Percentiles rank a stretch among this genome's conserved stretches.
Evolutionary conservation across 1,284 basidiomycete genomes (phyloP).

Genomic region (Apiotrichum domesticum): DNA sequence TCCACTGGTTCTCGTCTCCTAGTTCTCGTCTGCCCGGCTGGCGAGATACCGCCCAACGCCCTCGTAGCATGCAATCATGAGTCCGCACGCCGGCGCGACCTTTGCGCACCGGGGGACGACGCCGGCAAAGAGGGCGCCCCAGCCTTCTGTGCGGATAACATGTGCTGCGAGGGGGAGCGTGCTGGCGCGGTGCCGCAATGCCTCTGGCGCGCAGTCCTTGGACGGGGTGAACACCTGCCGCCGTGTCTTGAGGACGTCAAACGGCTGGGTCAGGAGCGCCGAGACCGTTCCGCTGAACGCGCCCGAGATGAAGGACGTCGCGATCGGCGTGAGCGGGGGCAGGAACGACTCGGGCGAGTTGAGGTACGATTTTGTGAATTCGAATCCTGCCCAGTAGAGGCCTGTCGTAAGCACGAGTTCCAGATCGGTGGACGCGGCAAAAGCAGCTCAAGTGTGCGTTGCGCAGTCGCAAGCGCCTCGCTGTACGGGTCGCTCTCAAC

Average conservation of each 20-base stretch:
- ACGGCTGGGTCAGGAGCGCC: conserved; percentile 86
- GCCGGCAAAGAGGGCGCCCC: conserved; percentile 73
- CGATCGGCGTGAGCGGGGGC: conserved; percentile 31
- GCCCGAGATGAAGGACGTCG: conserved; percentile 42
- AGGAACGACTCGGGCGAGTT: conserved; percentile 26
- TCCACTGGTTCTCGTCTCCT: neutral
- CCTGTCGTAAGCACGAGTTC: conserved; percentile 17
- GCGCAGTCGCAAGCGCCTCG: no score
- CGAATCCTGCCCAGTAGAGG: conserved; percentile 47
- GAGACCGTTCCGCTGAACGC: conserved; percentile 54
- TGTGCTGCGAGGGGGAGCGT: conserved; percentile 61
- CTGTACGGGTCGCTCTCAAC: no score
- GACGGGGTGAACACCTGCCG: conserved; percentile 64
- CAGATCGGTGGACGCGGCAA: no score
- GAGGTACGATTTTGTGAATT: conserved; percentile 40
- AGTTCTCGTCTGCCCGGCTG: conserved; percentile 10
- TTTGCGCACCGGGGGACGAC: conserved; percentile 83
- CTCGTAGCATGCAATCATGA: conserved; percentile 83
- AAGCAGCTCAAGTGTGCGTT: no score
- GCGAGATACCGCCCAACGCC: conserved; percentile 51
- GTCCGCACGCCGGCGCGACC: conserved; percentile 95
- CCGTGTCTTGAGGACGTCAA: conserved; percentile 93
- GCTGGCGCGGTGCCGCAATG: conserved; percentile 33
- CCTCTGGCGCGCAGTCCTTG: conserved; percentile 51
- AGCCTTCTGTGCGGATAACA: conserved; percentile 73